Evolutionary conservation across 2,329 filamentous ascomycete genomes (phyloP).

Genomic region (Septoria linicola): DNA sequence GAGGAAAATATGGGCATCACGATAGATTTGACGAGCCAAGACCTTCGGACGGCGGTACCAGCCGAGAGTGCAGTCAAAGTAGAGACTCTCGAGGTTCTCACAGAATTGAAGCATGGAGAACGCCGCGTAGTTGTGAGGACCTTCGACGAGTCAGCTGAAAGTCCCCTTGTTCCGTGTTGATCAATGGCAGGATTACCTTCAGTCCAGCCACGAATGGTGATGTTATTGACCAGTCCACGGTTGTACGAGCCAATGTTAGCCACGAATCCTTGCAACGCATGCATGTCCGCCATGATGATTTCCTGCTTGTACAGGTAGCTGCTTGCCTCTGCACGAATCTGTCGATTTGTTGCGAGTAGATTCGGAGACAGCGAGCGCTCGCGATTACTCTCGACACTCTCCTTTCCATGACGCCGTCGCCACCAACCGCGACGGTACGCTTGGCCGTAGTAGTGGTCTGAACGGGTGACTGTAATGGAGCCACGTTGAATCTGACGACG

Average conservation of each 20-base stretch:
- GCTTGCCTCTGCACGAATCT: constrained; percentile 32
- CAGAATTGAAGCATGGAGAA: constrained; percentile 31
- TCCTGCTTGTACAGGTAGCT: constrained; percentile 33
- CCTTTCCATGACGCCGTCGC: not conserved
- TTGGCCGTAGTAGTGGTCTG: constrained; percentile 13
- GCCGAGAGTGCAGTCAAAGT: constrained; percentile 28
- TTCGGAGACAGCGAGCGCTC: constrained; percentile 23
- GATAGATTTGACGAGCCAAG: constrained; percentile 29
- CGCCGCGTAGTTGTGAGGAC: constrained; percentile 28
- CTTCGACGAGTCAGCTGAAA: constrained; percentile 9
- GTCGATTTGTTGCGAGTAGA: constrained; percentile 33
- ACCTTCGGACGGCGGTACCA: constrained; percentile 9
- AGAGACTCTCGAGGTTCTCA: constrained; percentile 29
- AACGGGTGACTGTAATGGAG: constrained; percentile 3
- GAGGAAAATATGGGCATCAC: constrained; percentile 31
- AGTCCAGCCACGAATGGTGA: constrained; percentile 30
- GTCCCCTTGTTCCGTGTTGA: too few relatives aligned
- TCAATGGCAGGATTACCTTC: not conserved
- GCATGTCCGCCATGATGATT: constrained; percentile 29
- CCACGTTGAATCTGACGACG: constrained; percentile 28
- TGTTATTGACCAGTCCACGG: constrained; percentile 22
- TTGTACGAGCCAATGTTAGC: constrained; percentile 31
- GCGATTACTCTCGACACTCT: not conserved
- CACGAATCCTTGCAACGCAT: constrained; percentile 30
- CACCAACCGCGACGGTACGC: constrained; percentile 5